Conservation (phyloP, 768 basidiomycete species). For the Collybia sp. region DNA sequence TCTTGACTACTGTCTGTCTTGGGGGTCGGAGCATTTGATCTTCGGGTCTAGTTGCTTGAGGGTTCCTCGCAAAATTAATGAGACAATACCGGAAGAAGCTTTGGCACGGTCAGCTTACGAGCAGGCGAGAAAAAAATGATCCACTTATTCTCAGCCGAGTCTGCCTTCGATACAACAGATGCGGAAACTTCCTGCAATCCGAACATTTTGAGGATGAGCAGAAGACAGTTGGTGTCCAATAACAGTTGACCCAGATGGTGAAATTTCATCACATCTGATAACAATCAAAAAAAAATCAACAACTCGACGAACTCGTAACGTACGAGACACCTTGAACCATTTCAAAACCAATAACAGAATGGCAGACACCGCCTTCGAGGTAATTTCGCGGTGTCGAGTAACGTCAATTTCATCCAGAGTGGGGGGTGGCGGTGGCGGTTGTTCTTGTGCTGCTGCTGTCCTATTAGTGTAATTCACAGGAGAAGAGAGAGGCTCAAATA, state of each 20-base stretch:
- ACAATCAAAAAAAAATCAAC: background rate
- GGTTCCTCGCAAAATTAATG: constrained; percentile 65
- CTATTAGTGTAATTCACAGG: constrained; percentile 3
- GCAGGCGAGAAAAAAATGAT: background rate
- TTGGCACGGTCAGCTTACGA: constrained; percentile 6
- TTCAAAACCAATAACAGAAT: constrained; percentile 87
- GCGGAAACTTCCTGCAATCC: constrained; percentile 89
- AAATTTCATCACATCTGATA: constrained; percentile 93
- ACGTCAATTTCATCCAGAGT: constrained; percentile 91
- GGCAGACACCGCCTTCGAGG: constrained; percentile 94
- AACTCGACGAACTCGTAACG: constrained; percentile 24
- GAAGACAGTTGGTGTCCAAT: constrained; percentile 90
- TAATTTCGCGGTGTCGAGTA: constrained; percentile 93
- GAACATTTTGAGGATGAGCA: constrained; percentile 96
- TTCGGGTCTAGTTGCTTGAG: constrained; percentile 53
- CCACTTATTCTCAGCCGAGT: constrained; percentile 83
- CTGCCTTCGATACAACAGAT: constrained; percentile 83
- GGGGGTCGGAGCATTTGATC: constrained; percentile 62
- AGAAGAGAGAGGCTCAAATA: constrained; percentile 15
- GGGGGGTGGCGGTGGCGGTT: constrained; percentile 58
- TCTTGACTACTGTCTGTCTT: constrained; percentile 53
- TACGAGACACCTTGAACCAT: constrained; percentile 99
- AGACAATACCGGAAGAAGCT: constrained; percentile 98
- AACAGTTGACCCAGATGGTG: constrained; percentile 95
- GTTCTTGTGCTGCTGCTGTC: constrained; percentile 47